Conservation (phyloP, 768 basidiomycete species). For the Dendrothele bispora region DNA sequence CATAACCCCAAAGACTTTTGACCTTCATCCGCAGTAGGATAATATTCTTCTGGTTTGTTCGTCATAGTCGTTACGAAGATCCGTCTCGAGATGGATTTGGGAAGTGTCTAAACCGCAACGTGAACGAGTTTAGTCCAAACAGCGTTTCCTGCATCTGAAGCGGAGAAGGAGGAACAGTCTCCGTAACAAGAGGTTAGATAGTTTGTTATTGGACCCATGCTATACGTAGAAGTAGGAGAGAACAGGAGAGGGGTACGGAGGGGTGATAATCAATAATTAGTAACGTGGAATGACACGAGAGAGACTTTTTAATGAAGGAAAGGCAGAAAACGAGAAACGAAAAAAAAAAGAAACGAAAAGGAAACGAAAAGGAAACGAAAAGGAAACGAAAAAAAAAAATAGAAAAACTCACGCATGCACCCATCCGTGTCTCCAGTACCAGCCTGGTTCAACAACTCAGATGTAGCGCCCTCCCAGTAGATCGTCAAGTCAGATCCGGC, state of each 20-base stretch:
- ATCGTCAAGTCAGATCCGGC: slow-evolving; percentile 16
- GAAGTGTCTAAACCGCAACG: slow-evolving; percentile 18
- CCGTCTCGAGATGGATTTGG: slow-evolving; percentile 17
- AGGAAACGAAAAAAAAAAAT: background rate
- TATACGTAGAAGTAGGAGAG: background rate
- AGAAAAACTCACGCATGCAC: slow-evolving; percentile 20
- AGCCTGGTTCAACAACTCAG: slow-evolving; percentile 15
- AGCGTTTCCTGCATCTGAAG: slow-evolving; percentile 16
- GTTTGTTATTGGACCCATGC: slow-evolving; percentile 22
- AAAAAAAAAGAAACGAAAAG: no score
- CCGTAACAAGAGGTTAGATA: slow-evolving; percentile 23
- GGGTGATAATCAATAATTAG: background rate
- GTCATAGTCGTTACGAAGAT: slow-evolving; percentile 19
- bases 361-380: no score
- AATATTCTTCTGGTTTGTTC: slow-evolving; percentile 19
- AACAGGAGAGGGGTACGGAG: background rate
- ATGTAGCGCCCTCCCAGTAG: slow-evolving; percentile 21
- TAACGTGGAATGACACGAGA: background rate
- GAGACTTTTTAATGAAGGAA: no score
- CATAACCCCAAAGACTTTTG: slow-evolving; percentile 25
- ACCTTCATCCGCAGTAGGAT: slow-evolving; percentile 14
- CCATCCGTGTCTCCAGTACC: slow-evolving; percentile 22
- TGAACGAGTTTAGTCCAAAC: slow-evolving; percentile 22
- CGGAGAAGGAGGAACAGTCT: slow-evolving; percentile 20
- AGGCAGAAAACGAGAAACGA: no score